Conservation (phyloP, 177 flowering plant species). For the Viscum album region DNA sequence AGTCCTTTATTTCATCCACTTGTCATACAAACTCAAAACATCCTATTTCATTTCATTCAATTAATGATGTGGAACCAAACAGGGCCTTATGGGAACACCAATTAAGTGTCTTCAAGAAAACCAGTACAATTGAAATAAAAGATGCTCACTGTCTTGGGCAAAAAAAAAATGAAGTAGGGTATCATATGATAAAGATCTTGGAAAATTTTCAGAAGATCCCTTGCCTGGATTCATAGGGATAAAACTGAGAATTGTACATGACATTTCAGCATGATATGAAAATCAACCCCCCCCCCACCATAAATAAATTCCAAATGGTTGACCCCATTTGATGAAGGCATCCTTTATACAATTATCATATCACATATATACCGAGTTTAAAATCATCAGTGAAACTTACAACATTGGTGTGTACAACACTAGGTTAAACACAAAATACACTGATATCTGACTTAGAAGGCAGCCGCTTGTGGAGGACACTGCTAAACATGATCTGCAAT, state of each 20-base stretch:
- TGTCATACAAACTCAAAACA: too few species aligned
- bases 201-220: slow-evolving; percentile 72
- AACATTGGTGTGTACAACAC: slow-evolving; percentile 85
- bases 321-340: too few species aligned
- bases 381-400: slow-evolving; percentile 37
- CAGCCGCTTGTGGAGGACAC: slow-evolving; percentile 62
- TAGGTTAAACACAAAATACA: slow-evolving; percentile 78
- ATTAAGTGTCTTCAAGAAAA: too few species aligned
- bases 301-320: too few species aligned
- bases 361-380: too few species aligned
- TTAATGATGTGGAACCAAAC: too few species aligned
- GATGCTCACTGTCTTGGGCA: slow-evolving; percentile 61
- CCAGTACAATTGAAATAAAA: too few species aligned
- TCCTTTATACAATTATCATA: too few species aligned
- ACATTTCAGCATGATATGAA: slow-evolving; percentile 5
- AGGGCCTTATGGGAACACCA: too few species aligned
- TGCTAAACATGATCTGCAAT: slow-evolving; percentile 84
- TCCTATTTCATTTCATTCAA: too few species aligned
- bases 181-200: slow-evolving; percentile 71
- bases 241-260: background rate
- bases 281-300: background rate
- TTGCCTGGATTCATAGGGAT: slow-evolving; percentile 42
- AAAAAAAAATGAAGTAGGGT: slow-evolving; percentile 74
- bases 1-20: too few species aligned
- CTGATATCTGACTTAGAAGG: slow-evolving; percentile 88